Evolutionary conservation across 108 stramenopile species (phyloP), one percentile per base, ranked within the genome.

Genomic region (Aurantiochytrium sp.): DNA sequence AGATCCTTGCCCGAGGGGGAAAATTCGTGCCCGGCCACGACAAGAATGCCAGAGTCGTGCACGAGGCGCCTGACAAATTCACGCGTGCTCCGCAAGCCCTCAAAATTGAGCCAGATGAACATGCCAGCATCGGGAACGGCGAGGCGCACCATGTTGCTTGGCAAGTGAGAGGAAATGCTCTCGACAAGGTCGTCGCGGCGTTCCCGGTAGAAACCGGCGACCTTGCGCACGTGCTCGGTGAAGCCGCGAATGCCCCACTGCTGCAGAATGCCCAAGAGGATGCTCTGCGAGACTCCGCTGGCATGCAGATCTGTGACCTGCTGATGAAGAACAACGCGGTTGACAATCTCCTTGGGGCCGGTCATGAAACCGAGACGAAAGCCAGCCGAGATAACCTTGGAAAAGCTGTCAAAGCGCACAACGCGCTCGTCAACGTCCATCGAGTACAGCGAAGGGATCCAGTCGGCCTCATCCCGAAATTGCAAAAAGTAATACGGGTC

Each of bases 401-500:
- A 91, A 43, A 93, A 88, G 73, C 90, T 89, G 60, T 95, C 95
- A 59, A 95, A 90, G 51, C 94, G 91, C n/a, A 95, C 18, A 4
- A 95, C 95, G 29, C 95, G 90, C 25, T 90, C 95, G 71, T 93
- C 95, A 18, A 25, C 87, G 89, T 93, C 93, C 88, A 92, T 21
- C 25, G 58, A 60, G 23, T 92, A 87, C 23, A 92, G 58, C 8
- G 72, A 87, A 14, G 44, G 49, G 47, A 29, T 14, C 23, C 44
- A 43, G 10, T 19, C 44, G 16, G 4, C 23, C 23, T 60, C 60
- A 3, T 23, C 53, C 21, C 29, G 25, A 25, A 90, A 92, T 44
- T 91, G 57, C 21, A 95, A 89, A 72, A 89, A 93, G 88, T 92
- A 93, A 88, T 95, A 95, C 0, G 94, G 92, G 49, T 95, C 95